These are phyloP conservation scores for Solanum gandarillasii DNA, from an alignment of 257 asterid species.

Conservation along the genomic window DNA sequence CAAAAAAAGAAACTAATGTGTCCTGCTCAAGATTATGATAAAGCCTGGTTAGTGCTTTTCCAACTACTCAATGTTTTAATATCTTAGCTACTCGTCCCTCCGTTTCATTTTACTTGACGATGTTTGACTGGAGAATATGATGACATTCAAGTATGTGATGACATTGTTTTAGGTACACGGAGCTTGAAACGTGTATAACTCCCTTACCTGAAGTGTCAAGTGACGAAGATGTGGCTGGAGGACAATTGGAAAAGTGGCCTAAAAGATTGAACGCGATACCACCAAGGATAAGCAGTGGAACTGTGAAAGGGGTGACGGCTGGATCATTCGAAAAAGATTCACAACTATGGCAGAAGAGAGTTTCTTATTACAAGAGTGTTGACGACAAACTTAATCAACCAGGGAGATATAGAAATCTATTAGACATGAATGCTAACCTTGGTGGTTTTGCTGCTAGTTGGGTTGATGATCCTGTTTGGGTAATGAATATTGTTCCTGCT, in stretches of 20 bases:
- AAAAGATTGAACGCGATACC: conserved; percentile 39
- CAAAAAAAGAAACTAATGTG: conserved; percentile 24
- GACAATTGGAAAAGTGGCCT: conserved; percentile 62
- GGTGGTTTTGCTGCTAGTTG: conserved; percentile 24
- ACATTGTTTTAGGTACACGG: conserved; percentile 43
- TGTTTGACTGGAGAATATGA: neutral
- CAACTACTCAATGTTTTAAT: neutral
- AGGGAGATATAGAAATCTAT: conserved; percentile 11
- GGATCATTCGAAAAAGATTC: conserved; percentile 31
- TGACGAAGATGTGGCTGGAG: conserved; percentile 48
- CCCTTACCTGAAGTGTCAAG: conserved; percentile 55
- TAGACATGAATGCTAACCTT: conserved; percentile 20
- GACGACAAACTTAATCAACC: conserved; percentile 38
- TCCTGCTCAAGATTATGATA: conserved; percentile 37
- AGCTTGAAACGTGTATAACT: conserved; percentile 56
- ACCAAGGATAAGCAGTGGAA: conserved; percentile 58
- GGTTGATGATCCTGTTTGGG: conserved; percentile 18
- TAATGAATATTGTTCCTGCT: conserved; percentile 21
- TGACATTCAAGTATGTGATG: neutral
- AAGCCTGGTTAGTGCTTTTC: conserved; percentile 48
- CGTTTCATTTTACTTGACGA: neutral
- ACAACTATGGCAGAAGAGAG: conserved; percentile 56
- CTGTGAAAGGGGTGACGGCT: conserved; percentile 30
- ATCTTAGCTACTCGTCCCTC: neutral
- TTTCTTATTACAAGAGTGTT: conserved; percentile 53